Percentiles rank a stretch among this genome's conserved stretches.
Evolutionary conservation across 176 grass and related monocot genomes (phyloP).

Genomic region (Cymbopogon citratus): DNA sequence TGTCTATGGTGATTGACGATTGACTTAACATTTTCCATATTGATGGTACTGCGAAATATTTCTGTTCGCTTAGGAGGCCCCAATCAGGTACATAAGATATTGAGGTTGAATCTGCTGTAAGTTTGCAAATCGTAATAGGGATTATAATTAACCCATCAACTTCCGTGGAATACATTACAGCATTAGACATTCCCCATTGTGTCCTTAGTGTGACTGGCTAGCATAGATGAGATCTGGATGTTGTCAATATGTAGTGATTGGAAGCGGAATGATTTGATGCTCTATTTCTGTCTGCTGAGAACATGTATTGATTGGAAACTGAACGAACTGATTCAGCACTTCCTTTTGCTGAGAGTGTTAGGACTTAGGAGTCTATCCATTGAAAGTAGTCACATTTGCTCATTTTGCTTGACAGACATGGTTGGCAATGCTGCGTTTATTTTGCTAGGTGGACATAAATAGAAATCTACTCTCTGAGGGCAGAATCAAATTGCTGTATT

Average conservation of each 20-base stretch:
- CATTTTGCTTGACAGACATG: not conserved
- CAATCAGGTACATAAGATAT: slow-evolving; percentile 13
- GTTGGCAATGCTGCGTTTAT: not conserved
- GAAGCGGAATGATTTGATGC: not conserved
- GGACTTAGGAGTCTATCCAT: not conserved
- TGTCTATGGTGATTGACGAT: not conserved
- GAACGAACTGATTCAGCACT: not conserved
- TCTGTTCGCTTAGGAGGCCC: not conserved
- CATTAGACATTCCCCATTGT: not conserved
- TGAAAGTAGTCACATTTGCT: not conserved
- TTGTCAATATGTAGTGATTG: not conserved
- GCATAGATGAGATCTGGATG: not conserved
- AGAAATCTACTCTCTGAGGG: not conserved
- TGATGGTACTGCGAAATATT: slow-evolving; percentile 1
- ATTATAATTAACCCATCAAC: not conserved
- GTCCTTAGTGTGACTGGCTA: not conserved
- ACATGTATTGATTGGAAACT: not conserved
- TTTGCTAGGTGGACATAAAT: not conserved
- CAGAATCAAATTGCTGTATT: not conserved
- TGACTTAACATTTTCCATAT: not conserved
- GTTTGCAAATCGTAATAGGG: not conserved
- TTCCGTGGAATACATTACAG: not conserved
- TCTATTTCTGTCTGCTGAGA: not conserved
- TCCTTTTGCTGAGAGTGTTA: not conserved
- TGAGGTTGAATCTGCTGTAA: not conserved